Evolutionary conservation across 75 land plant genomes (phyloP).

Genomic region (Gnetum montanum): DNA sequence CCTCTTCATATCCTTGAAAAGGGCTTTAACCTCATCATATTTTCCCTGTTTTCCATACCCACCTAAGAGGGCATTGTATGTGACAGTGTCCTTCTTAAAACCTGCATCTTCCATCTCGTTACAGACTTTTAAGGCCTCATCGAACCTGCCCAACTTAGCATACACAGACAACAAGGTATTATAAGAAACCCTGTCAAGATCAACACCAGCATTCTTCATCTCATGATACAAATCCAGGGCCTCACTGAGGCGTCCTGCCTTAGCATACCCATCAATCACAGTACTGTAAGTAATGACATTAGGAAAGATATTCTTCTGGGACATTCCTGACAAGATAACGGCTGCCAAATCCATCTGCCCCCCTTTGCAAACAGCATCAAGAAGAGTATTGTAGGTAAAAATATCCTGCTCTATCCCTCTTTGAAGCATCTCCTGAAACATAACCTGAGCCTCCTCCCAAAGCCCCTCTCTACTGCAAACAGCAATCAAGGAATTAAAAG

Average conservation of each 20-base stretch:
- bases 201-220: conserved; percentile 63
- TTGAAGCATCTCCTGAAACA: conserved; percentile 71
- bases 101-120: conserved; percentile 82
- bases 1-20: conserved; percentile 69
- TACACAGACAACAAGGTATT: conserved; percentile 80
- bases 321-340: conserved; percentile 70
- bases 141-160: conserved; percentile 80
- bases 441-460: conserved; percentile 63
- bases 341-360: conserved; percentile 81
- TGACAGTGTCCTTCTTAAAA: conserved; percentile 75
- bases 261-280: conserved; percentile 86
- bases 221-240: conserved; percentile 61
- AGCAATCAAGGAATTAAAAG: conserved; percentile 85
- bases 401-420: conserved; percentile 80
- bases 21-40: conserved; percentile 42
- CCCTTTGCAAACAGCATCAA: conserved; percentile 85
- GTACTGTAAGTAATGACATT: conserved; percentile 95
- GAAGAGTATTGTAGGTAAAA: conserved; percentile 86
- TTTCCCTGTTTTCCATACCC: conserved; percentile 95
- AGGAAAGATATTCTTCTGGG: conserved; percentile 42
- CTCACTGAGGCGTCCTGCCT: conserved; percentile 56
- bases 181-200: conserved; percentile 79
- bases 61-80: conserved; percentile 85
- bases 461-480: conserved; percentile 73
- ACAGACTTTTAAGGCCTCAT: conserved; percentile 67